Evolutionary conservation across 192 early-diverging fungal species (phyloP), one percentile per base, ranked within the genome.

Genomic region (Coemansia sp.): DNA sequence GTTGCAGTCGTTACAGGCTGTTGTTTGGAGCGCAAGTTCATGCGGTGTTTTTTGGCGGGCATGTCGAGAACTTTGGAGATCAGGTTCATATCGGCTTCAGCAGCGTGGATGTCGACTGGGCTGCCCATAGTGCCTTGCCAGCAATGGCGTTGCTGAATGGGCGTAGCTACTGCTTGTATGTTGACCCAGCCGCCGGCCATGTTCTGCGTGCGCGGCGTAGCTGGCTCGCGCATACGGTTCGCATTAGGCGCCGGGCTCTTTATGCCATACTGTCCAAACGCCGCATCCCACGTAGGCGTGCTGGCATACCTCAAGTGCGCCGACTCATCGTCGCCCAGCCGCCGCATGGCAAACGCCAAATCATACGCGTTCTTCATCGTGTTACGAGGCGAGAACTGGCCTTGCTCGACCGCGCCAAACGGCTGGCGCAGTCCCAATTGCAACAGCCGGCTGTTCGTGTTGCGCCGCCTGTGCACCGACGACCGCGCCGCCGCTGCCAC

Each of bases 341-440:
- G 83, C 55, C 89, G 89, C 43, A 92, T 87, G 37, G 90, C 88
- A 64, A 87, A 90, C 22, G 88, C 86, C 58, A 92, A 78, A 66
- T 90, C 88, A 63, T 89, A 88, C 14, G 87, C 87, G 60, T 90
- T 82, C 66, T 90, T 92, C 60, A 92, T 83, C 56, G 67, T 83
- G 84, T 84, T 83, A 48, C 72, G 73, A 23, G 81, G 77, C 67
- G 73, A 81, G 60, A 73, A 75, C 69, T 70, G 72, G 65, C 43
- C 59, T 59, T 62, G 47, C 5, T 62, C 49, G 32, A 29, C 47
- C 5, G 54, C 17, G 5, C 23, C 27, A n/a, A 55, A 43, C 12
- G 60, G 72, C 62, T 75, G 66, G 63, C 72, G 72, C 17, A 69
- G 66, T 7, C 65, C 48, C 43, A 73, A 25, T n/a, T 65, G 63